Base-by-base conservation (phyloP, 2,329 filamentous ascomycete genomes). In the Ceratocystiopsis sp. region DNA sequence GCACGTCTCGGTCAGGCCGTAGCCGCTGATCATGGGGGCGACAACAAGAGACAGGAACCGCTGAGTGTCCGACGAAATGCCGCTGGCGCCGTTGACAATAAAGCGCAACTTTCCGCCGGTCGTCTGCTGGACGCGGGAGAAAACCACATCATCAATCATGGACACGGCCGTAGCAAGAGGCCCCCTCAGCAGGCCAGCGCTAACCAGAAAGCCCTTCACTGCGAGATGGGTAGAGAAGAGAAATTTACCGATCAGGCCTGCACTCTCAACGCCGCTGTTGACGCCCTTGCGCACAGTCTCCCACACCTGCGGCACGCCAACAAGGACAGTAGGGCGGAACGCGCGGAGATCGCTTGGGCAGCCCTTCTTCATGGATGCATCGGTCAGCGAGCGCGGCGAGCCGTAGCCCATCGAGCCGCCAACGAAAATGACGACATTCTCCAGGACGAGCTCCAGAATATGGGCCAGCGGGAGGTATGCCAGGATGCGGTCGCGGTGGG, bases 251-350 rank as follows among this genome's bases (percentile, higher is more conserved):
- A 96, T 45, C n/a, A 71, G 61, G 54, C 78, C 78, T 48, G 80
- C 73, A 45, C 71, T 66, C 56, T 83, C 80, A 47, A 96, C 78
- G 61, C 86, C 85, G 53, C 67, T 64, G 50, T 89, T 67, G 54
- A 98, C 83, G 43, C 91, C 91, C 69, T 98, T 98, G 68, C 86
- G 89, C 54, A 98, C 81, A 1, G 84, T 87, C 64, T 98, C 91
- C 87, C 89, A 98, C 32, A 98, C 81, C 46, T 93, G 87, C 2
- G 91, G 91, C 3, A 98, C 91, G 59, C 91, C 91, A 35, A 95
- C 82, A 58, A 98, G 73, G 57, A 95, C 73, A 2, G 86, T 93
- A 1, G 91, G 91, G 53, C 73, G 74, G 58, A 96, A 81, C 56
- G 95, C 87, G 47, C 83, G 81, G 63, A 98, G 94, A 54, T 98